Evolutionary conservation across 2,329 filamentous ascomycete species (phyloP).

Genomic region (Raffaelea deltoideospora): DNA sequence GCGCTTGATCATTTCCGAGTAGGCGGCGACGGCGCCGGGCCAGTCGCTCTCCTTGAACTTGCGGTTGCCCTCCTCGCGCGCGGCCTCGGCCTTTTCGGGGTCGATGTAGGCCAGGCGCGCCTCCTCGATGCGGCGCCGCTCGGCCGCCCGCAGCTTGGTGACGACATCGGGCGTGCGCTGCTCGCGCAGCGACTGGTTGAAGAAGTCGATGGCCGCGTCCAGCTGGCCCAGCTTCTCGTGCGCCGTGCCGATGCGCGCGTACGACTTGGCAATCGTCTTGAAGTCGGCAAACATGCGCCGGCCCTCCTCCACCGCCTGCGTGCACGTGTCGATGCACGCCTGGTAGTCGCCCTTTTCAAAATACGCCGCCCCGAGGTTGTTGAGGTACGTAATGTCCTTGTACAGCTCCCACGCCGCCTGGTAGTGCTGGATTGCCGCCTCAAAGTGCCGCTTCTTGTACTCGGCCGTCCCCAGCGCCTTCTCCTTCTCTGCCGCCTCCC

Average conservation of each 20-base stretch:
- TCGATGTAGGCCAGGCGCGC: slow-evolving; percentile 74
- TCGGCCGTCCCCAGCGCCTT: slow-evolving; percentile 86
- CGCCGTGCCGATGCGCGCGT: slow-evolving; percentile 82
- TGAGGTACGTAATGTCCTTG: slow-evolving; percentile 96
- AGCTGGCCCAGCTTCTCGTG: slow-evolving; percentile 85
- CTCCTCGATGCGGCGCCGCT: slow-evolving; percentile 68
- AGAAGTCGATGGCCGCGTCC: slow-evolving; percentile 68
- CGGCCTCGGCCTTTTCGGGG: slow-evolving; percentile 85
- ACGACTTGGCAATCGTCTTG: slow-evolving; percentile 97
- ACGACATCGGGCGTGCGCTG: slow-evolving; percentile 92
- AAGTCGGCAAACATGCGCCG: slow-evolving; percentile 86
- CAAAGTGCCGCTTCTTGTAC: slow-evolving; percentile 98
- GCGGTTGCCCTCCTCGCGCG: slow-evolving; percentile 83
- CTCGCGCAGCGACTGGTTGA: slow-evolving; percentile 87
- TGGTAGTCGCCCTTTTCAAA: slow-evolving; percentile 95
- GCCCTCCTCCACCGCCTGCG: slow-evolving; percentile 79
- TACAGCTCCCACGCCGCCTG: slow-evolving; percentile 82
- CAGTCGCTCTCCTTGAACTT: slow-evolving; percentile 97
- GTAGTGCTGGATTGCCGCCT: slow-evolving; percentile 89
- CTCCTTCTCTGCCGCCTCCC: slow-evolving; percentile 84
- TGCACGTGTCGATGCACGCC: slow-evolving; percentile 71
- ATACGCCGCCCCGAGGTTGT: slow-evolving; percentile 85
- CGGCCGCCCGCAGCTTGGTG: slow-evolving; percentile 77
- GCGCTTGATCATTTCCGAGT: slow-evolving; percentile 93
- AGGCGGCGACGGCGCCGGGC: slow-evolving; percentile 86